phyloP scores from a whole-genome alignment of 371 early-diverging fungal species.

The Lichtheimia corymbifera region DNA sequence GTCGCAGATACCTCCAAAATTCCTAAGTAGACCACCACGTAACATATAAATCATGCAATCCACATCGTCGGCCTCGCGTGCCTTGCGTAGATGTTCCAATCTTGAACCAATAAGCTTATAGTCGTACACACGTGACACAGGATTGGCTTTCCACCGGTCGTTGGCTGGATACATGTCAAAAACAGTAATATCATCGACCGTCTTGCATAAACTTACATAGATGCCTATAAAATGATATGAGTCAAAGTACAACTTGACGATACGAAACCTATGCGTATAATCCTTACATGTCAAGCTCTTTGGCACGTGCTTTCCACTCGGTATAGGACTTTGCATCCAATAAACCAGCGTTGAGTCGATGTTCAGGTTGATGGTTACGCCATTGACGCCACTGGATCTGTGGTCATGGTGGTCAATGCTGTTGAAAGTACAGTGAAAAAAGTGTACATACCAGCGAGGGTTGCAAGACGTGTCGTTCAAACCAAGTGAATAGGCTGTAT shows the following conservation, averaged over 20 bases:
- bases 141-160: slow-evolving; percentile 59
- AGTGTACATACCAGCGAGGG: slow-evolving; percentile 9
- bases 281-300: slow-evolving; percentile 56
- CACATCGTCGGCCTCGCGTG: slow-evolving; percentile 56
- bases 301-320: slow-evolving; percentile 61
- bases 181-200: background rate
- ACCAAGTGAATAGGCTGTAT: slow-evolving; percentile 20
- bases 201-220: slow-evolving; percentile 5
- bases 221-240: slow-evolving; percentile 1
- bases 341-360: slow-evolving; percentile 38
- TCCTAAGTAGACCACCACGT: slow-evolving; percentile 65
- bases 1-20: slow-evolving; percentile 75
- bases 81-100: slow-evolving; percentile 52
- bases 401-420: background rate
- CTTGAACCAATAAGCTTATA: slow-evolving; percentile 62
- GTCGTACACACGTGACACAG: slow-evolving; percentile 64
- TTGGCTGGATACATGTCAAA: slow-evolving; percentile 31
- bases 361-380: slow-evolving; percentile 38
- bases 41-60: slow-evolving; percentile 62
- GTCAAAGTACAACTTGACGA: background rate
- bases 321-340: slow-evolving; percentile 51
- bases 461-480: slow-evolving; percentile 24
- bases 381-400: slow-evolving; percentile 27
- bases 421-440: background rate
- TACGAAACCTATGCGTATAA: slow-evolving; percentile 8